Conservation (phyloP, 2,329 filamentous ascomycete genomes). For the Sordariomycetes sp. region DNA sequence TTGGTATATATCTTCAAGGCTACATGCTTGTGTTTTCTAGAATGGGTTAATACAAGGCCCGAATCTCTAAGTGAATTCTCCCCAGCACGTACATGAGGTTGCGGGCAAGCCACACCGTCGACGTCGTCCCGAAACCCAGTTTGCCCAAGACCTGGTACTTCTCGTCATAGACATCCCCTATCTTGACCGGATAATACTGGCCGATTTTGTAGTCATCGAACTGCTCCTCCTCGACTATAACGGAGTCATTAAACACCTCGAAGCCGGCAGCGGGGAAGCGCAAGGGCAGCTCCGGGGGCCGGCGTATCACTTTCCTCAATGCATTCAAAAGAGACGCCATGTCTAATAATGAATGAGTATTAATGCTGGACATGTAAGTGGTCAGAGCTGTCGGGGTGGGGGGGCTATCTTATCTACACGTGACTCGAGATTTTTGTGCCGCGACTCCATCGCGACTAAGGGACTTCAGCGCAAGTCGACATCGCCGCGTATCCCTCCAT, state of each 20-base stretch:
- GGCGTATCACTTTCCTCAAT: too few species aligned
- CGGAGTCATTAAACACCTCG: slow-evolving; percentile 1
- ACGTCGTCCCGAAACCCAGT: slow-evolving; percentile 13
- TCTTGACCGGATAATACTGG: slow-evolving; percentile 11
- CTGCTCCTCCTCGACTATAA: slow-evolving; percentile 11
- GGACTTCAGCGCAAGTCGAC: not conserved
- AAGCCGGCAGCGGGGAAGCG: slow-evolving; percentile 4
- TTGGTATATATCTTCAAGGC: slow-evolving; percentile 11
- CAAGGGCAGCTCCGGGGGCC: too few species aligned
- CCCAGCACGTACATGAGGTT: slow-evolving; percentile 9
- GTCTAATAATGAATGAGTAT: too few species aligned
- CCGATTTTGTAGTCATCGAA: slow-evolving; percentile 9
- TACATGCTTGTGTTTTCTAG: not conserved
- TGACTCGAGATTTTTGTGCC: not conserved
- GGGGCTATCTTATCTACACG: slow-evolving; percentile 5
- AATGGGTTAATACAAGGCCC: not conserved
- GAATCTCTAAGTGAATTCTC: not conserved
- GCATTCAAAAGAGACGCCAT: too few species aligned
- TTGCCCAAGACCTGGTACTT: slow-evolving; percentile 13
- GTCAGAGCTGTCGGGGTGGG: too few species aligned
- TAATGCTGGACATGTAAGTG: too few species aligned
- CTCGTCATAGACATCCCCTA: slow-evolving; percentile 10
- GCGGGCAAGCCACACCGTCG: slow-evolving; percentile 14
- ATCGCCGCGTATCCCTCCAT: not conserved
- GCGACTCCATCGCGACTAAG: not conserved